Percentiles rank a stretch among this genome's conserved stretches.
Conservation (phyloP, 2,329 filamentous ascomycete species). For the Aspergillus neoniger region DNA sequence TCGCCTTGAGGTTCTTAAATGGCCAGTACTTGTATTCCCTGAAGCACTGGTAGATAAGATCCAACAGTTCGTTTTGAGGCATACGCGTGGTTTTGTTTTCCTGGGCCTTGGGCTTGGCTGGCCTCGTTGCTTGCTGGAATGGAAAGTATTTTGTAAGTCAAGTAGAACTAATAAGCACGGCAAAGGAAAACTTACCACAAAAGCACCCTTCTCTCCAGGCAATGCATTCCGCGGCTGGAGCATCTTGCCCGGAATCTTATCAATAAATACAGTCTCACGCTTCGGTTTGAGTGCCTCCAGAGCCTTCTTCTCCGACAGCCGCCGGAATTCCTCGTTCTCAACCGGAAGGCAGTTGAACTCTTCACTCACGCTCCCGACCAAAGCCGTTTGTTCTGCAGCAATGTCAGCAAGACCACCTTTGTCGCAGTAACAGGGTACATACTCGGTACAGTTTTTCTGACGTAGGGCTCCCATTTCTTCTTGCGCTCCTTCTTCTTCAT, state of each 20-base stretch:
- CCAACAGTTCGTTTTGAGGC: conserved; percentile 81
- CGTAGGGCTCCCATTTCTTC: conserved; percentile 61
- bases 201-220: conserved; percentile 43
- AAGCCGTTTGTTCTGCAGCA: conserved; percentile 70
- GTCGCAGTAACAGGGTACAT: conserved; percentile 35
- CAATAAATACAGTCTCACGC: conserved; percentile 55
- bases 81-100: conserved; percentile 89
- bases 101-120: conserved; percentile 56
- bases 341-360: conserved; percentile 75
- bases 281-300: conserved; percentile 63
- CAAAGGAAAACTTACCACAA: conserved; percentile 41
- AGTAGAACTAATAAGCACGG: neutral
- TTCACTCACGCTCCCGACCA: conserved; percentile 71
- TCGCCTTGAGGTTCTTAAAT: conserved; percentile 79
- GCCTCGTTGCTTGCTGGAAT: conserved; percentile 51
- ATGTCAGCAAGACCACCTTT: conserved; percentile 8
- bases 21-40: conserved; percentile 87
- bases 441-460: conserved; percentile 69
- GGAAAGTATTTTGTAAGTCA: conserved; percentile 24
- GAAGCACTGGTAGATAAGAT: conserved; percentile 82
- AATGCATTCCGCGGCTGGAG: conserved; percentile 61
- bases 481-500: conserved; percentile 50
- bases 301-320: conserved; percentile 61
- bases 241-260: conserved; percentile 49
- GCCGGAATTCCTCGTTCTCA: conserved; percentile 68